Evolutionary conservation across 108 stramenopile species (phyloP).

Genomic region (Pseudonitzschia multiseries): DNA sequence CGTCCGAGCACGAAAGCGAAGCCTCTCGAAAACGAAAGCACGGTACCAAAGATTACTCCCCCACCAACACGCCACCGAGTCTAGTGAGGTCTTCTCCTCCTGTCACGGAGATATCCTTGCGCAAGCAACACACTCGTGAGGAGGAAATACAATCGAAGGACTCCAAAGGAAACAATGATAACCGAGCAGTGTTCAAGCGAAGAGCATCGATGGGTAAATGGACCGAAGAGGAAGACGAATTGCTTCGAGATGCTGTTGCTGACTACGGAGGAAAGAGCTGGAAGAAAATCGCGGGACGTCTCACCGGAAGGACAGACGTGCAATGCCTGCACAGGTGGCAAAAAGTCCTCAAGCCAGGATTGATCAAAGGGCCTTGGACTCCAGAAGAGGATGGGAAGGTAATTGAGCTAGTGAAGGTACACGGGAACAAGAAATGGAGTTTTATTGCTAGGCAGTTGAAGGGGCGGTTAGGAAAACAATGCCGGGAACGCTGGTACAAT

Average conservation of each 20-base stretch:
- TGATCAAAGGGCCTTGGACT: slow-evolving; percentile 98
- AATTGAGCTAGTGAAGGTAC: slow-evolving; percentile 59
- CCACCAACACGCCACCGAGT: slow-evolving; percentile 7
- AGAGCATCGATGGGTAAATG: slow-evolving; percentile 87
- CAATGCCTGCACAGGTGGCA: slow-evolving; percentile 99
- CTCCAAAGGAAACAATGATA: slow-evolving; percentile 5
- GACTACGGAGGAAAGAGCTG: slow-evolving; percentile 89
- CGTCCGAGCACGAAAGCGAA: not conserved
- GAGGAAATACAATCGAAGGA: slow-evolving; percentile 17
- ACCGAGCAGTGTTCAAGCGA: slow-evolving; percentile 56
- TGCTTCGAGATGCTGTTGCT: slow-evolving; percentile 81
- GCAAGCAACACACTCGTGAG: slow-evolving; percentile 17
- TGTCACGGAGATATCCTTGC: slow-evolving; percentile 8
- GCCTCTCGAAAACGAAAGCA: slow-evolving; percentile 13
- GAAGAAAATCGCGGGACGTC: slow-evolving; percentile 88
- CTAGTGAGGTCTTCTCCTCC: slow-evolving; percentile 14
- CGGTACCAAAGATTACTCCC: slow-evolving; percentile 25
- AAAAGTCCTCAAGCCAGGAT: slow-evolving; percentile 96
- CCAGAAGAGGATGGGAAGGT: slow-evolving; percentile 91
- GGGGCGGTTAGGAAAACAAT: slow-evolving; percentile 97
- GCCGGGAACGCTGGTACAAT: slow-evolving; percentile 99
- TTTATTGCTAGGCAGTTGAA: slow-evolving; percentile 90
- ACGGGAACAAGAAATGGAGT: slow-evolving; percentile 92
- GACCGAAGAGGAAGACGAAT: slow-evolving; percentile 79
- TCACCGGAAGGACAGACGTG: slow-evolving; percentile 86